Conservation (phyloP, 768 basidiomycete species). For the Leucocoprinus leucothites region DNA sequence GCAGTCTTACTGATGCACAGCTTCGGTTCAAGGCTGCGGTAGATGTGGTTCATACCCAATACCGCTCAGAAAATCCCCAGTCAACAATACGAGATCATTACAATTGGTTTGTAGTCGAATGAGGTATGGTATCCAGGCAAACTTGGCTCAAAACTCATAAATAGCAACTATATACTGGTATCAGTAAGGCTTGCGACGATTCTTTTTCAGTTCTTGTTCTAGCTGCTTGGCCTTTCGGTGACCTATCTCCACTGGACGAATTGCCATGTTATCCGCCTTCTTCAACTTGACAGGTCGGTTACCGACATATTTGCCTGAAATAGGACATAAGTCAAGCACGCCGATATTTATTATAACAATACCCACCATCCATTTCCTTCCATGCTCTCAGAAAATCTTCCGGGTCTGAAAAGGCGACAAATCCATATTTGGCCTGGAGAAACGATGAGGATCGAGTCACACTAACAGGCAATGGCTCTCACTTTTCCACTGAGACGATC, state of each 20-base stretch:
- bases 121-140: no score
- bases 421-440: slow-evolving; percentile 88
- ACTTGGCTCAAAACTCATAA: background rate
- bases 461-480: slow-evolving; percentile 12
- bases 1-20: background rate
- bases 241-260: slow-evolving; percentile 91
- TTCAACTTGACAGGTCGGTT: slow-evolving; percentile 96
- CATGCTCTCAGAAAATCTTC: slow-evolving; percentile 98
- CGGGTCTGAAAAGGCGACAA: slow-evolving; percentile 96
- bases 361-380: slow-evolving; percentile 98
- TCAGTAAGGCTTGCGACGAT: slow-evolving; percentile 83
- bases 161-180: background rate
- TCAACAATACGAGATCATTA: no score
- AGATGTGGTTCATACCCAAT: background rate
- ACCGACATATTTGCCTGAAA: slow-evolving; percentile 90
- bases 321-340: slow-evolving; percentile 7
- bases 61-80: no score
- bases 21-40: no score
- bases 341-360: background rate
- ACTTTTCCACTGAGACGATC: slow-evolving; percentile 95
- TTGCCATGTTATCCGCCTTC: slow-evolving; percentile 85
- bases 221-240: slow-evolving; percentile 88
- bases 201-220: slow-evolving; percentile 90
- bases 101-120: no score
- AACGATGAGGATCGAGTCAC: slow-evolving; percentile 1